Percentiles rank a stretch among this genome's conserved stretches.
phyloP scores from a whole-genome alignment of 176 grass and related monocot genomes.

The Bonia amplexicaulis region DNA sequence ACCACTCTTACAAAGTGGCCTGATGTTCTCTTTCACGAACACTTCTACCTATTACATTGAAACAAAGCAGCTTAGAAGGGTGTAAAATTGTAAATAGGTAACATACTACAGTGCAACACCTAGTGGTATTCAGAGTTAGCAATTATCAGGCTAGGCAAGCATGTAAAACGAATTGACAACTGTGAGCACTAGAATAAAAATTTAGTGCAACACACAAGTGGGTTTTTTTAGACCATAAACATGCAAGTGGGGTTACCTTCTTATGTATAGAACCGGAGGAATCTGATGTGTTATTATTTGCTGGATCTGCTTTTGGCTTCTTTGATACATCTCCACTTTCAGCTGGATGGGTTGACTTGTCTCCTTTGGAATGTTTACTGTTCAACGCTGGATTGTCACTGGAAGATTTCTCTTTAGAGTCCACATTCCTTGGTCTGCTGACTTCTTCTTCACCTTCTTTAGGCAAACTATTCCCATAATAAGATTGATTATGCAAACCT shows the following conservation, averaged over 20 bases:
- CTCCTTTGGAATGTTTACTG: conserved; percentile 14
- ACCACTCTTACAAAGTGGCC: conserved; percentile 87
- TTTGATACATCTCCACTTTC: conserved; percentile 33
- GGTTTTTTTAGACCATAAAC: background rate
- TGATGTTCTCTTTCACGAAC: conserved; percentile 90
- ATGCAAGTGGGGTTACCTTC: conserved; percentile 54
- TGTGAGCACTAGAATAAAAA: background rate
- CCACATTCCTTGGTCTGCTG: conserved; percentile 25
- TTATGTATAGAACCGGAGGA: conserved; percentile 57
- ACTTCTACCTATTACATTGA: conserved; percentile 53
- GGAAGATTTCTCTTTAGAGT: conserved; percentile 28
- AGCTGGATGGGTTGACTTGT: conserved; percentile 13
- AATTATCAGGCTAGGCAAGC: background rate
- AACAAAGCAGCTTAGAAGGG: background rate
- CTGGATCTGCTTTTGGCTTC: conserved; percentile 31
- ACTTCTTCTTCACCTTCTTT: conserved; percentile 29
- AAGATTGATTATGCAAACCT: conserved; percentile 2
- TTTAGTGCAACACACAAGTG: background rate
- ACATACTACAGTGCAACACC: background rate
- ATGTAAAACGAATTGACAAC: background rate
- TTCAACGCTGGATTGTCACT: conserved; percentile 12
- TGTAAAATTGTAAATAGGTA: background rate
- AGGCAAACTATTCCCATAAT: background rate
- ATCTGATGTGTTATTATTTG: conserved; percentile 27
- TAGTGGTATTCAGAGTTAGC: background rate